phyloP scores from a whole-genome alignment of 192 early-diverging fungal species.

The Coemansia sp. region DNA sequence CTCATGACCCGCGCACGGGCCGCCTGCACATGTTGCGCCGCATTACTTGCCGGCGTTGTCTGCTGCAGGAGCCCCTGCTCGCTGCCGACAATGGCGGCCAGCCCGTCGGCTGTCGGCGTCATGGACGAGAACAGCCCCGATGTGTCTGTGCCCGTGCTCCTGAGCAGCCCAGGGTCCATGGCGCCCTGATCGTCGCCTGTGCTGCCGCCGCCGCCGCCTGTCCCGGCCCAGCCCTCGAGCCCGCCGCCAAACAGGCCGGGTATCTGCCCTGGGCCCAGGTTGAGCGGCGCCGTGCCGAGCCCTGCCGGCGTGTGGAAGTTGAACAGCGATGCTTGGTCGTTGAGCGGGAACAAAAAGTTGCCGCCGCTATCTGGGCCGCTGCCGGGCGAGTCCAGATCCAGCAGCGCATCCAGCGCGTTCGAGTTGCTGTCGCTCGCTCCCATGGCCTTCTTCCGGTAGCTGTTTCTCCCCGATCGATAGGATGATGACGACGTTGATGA shows the following conservation, averaged over 20 bases:
- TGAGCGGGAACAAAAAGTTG: slow-evolving; percentile 40
- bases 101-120: background rate
- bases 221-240: background rate
- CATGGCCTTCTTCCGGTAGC: no score
- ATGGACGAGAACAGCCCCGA: slow-evolving; percentile 5
- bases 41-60: background rate
- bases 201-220: background rate
- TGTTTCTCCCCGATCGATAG: no score
- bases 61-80: background rate
- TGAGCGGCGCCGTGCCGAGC: slow-evolving; percentile 22
- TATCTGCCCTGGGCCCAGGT: background rate
- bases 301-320: slow-evolving; percentile 43
- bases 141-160: background rate
- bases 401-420: slow-evolving; percentile 10
- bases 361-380: slow-evolving; percentile 9
- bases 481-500: no score
- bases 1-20: slow-evolving; percentile 17
- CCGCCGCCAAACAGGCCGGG: slow-evolving; percentile 6
- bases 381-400: slow-evolving; percentile 2
- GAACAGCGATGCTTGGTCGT: slow-evolving; percentile 44
- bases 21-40: background rate
- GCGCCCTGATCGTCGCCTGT: slow-evolving; percentile 3
- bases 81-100: background rate
- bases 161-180: slow-evolving; percentile 8
- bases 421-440: no score